Base-by-base conservation (phyloP, 768 basidiomycete species). In the Tricholoma matsutake region DNA sequence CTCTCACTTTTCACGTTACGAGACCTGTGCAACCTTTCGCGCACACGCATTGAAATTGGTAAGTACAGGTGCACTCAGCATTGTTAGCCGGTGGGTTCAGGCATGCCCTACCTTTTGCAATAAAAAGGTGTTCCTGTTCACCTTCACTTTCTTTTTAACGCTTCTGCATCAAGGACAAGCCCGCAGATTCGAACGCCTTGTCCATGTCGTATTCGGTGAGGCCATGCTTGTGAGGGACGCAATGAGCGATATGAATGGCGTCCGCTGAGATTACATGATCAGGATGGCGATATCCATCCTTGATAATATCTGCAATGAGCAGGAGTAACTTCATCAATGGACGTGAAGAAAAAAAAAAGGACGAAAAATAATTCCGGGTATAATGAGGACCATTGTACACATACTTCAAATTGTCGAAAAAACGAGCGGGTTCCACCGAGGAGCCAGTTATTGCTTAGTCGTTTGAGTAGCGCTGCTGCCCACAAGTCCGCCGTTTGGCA, bases 51-150 rank as follows among this genome's bases (percentile, higher is more conserved):
- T n/a, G n/a, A n/a, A n/a, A n/a, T n/a, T n/a, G n/a, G n/a, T n/a
- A n/a, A n/a, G n/a, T n/a, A n/a, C n/a, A n/a, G n/a, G n/a, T n/a
- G n/a, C n/a, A n/a, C n/a, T n/a, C n/a, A n/a, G n/a, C n/a, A n/a
- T n/a, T n/a, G n/a, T n/a, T n/a, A n/a, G n/a, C n/a, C n/a, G n/a
- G n/a, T n/a, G n/a, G n/a, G n/a, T n/a, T n/a, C n/a, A n/a, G n/a
- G n/a, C n/a, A n/a, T n/a, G n/a, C n/a, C n/a, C n/a, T 54, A 62
- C 84, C 86, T 63, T 78, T 79, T 0, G 85, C 86, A 20, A 89
- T 67, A 71, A 90, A 89, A 18, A 86, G 62, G 25, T 76, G 69
- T 1, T 55, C 32, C 5, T 55, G 54, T 11, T 20, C 54, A 35
- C 37, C 20, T 5, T 9, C 32, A 35, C 22, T 7, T 14, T 55